Conservation (phyloP, 1,284 basidiomycete species). For the Heterobasidion annosum region DNA sequence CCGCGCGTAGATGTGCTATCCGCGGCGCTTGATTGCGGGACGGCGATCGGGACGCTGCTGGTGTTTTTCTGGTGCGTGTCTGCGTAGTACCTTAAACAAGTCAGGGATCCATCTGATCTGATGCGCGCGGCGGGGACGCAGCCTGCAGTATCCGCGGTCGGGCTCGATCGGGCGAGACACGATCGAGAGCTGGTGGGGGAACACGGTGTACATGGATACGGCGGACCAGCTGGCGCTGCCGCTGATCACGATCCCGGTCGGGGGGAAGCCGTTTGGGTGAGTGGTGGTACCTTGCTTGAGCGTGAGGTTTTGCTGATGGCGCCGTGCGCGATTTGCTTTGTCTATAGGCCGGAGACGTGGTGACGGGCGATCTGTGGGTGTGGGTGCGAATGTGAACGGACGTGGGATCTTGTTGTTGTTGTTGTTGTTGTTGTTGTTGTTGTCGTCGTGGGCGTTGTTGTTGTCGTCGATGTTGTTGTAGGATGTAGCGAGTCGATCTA, state of each 20-base stretch:
- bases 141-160: slow-evolving; percentile 33
- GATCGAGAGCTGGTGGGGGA: slow-evolving; percentile 32
- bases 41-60: slow-evolving; percentile 32
- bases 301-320: neutral
- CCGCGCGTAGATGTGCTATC: slow-evolving; percentile 32
- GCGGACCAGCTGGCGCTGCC: slow-evolving; percentile 21
- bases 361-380: neutral
- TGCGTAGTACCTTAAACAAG: neutral
- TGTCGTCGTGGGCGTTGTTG: no score
- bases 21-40: slow-evolving; percentile 41
- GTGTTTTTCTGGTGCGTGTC: slow-evolving; percentile 34
- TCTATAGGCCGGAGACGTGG: slow-evolving; percentile 7
- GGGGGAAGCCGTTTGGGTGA: slow-evolving; percentile 24
- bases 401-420: neutral
- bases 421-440: no score
- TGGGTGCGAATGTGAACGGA: neutral
- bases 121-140: slow-evolving; percentile 5
- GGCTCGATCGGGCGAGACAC: slow-evolving; percentile 30
- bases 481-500: no score
- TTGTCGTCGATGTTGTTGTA: no score
- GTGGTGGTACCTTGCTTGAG: neutral
- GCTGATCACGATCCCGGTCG: slow-evolving; percentile 11
- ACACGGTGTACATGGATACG: slow-evolving; percentile 27
- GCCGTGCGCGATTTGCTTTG: neutral
- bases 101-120: neutral